Base-by-base conservation (phyloP, 2,329 filamentous ascomycete genomes). In the Penicillium decumbens region DNA sequence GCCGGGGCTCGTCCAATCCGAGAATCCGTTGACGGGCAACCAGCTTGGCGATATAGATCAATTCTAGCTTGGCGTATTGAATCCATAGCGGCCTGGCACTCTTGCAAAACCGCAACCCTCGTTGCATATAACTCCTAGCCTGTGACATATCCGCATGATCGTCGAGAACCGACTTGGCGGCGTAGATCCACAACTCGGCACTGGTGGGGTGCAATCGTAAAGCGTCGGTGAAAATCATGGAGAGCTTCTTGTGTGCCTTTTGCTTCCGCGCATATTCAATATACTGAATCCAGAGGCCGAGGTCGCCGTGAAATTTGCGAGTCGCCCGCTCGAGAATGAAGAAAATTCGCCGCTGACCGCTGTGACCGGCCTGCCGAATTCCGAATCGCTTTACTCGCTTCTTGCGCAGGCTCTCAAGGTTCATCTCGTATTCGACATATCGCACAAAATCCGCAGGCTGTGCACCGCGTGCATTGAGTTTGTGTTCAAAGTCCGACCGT, bases 401-500 rank as follows among this genome's bases (percentile, higher is more conserved):
- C 59, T 82, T 81, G 50, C 90, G 86, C 37, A 97, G 80, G 2
- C 80, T 72, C 62, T 96, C 89, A 8, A 78, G 66, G 53, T 78
- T 85, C 72, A 82, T 82, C 64, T 85, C 82, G 63, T 83, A 85
- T 56, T 82, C 82, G 40, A 87, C 86, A 74, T 97, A 98, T 59
- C 84, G 81, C 46, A 88, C 84, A 74, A 89, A 97, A 67, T 96
- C 89, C 51, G 80, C 73, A 0, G 91, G 81, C 37, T 81, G 81
- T 53, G 85, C 84, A 42, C 90, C 89, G 23, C 89, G 84, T 3
- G 89, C 85, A 54, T 95, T 88, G 59, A 97, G 82, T 50, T 84
- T 87, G 73, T 96, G 92, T 70, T 98, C 93, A 68, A 91, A 95
- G 62, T 95, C 88, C 65, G 89, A 95, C 61, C 93, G 85, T 70